Conservation (phyloP, 495 filamentous ascomycete species). For the Letharia lupina region DNA sequence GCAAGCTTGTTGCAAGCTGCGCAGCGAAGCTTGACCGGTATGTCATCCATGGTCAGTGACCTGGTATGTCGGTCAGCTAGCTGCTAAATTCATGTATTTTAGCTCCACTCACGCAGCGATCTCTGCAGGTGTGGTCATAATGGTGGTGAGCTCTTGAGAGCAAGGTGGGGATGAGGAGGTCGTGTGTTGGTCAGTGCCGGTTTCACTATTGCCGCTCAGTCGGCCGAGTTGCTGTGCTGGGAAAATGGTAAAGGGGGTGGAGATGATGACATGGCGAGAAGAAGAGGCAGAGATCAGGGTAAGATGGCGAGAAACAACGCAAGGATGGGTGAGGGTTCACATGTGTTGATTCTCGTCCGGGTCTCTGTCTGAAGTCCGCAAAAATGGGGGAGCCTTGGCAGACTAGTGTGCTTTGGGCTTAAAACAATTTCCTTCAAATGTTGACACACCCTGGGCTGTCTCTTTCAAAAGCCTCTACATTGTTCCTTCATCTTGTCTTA, state of each 20-base stretch:
- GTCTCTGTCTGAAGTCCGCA: constrained; percentile 5
- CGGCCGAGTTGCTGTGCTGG: not conserved
- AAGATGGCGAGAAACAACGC: not conserved
- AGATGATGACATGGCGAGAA: constrained; percentile 1
- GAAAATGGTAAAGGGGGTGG: not conserved
- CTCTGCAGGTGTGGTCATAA: constrained; percentile 21
- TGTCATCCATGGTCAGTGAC: constrained; percentile 71
- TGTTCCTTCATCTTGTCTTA: not conserved
- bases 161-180: not conserved
- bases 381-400: constrained; percentile 4
- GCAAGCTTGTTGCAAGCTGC: constrained; percentile 85
- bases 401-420: constrained; percentile 9
- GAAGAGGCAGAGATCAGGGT: not conserved
- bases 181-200: not conserved
- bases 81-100: not conserved
- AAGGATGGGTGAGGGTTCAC: not conserved
- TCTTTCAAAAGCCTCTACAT: not conserved
- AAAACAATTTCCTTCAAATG: not conserved
- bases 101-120: constrained; percentile 24
- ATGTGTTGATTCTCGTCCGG: constrained; percentile 9
- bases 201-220: constrained; percentile 6
- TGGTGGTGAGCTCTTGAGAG: constrained; percentile 3
- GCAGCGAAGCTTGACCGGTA: constrained; percentile 91
- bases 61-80: constrained; percentile 34
- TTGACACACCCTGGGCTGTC: not conserved